phyloP scores from a whole-genome alignment of 805 yeast species.

The Kodamaea leandrae region DNA sequence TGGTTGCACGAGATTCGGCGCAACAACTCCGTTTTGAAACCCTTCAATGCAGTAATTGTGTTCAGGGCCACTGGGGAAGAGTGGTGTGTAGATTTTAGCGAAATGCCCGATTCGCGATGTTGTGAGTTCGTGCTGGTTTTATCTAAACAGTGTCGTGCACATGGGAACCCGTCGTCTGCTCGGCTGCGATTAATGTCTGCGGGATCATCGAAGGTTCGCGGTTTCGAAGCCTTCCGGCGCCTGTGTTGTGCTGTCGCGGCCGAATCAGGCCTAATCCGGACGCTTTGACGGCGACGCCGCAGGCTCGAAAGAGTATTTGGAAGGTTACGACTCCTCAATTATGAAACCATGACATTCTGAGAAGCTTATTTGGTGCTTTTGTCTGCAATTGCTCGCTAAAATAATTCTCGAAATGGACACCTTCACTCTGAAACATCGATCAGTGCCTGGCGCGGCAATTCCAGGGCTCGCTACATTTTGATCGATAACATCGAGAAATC shows the following conservation, averaged over 20 bases:
- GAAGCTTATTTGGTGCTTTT: background rate
- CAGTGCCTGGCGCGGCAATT: no score
- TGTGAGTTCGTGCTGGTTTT: no score
- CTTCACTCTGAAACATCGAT: background rate
- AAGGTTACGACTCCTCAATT: background rate
- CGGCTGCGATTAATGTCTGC: background rate
- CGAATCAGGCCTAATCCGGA: background rate
- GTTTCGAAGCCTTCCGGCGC: background rate
- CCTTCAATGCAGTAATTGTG: background rate
- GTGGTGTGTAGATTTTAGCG: no score
- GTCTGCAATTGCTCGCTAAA: background rate
- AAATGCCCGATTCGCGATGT: background rate
- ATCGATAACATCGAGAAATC: no score
- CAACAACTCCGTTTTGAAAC: background rate
- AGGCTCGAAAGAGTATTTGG: no score
- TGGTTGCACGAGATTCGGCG: background rate
- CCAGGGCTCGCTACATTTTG: no score
- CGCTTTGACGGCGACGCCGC: background rate
- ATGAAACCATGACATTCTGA: background rate
- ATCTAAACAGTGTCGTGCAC: background rate
- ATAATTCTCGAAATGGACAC: no score
- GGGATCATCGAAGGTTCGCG: background rate
- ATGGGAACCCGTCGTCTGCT: no score
- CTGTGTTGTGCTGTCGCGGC: no score
- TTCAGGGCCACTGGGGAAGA: no score